A percentile compares a stretch with the other conserved stretches of the same genome.
These are phyloP conservation scores for Flaveria floridana DNA, from an alignment of 140 eudicot species.

Conservation along the genomic window DNA sequence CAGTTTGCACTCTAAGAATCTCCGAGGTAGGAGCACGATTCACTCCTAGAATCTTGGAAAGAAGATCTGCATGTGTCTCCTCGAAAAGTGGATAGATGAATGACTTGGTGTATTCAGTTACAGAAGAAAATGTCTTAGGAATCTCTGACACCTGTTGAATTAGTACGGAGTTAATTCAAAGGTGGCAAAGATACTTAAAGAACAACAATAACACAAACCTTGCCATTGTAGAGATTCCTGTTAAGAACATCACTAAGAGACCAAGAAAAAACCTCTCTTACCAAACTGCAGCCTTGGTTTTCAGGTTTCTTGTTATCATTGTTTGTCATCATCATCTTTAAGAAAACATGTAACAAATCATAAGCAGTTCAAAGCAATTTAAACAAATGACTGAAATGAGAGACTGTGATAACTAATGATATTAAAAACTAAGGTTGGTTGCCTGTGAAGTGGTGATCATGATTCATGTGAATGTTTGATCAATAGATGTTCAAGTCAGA, in stretches of 20 bases:
- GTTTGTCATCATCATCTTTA: slow-evolving; percentile 1
- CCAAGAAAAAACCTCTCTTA: slow-evolving; percentile 36
- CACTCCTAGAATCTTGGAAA: slow-evolving; percentile 30
- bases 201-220: slow-evolving; percentile 23
- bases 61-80: slow-evolving; percentile 41
- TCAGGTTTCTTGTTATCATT: slow-evolving; percentile 11
- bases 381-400: too few species aligned
- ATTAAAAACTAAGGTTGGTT: too few species aligned
- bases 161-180: not conserved
- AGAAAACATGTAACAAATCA: not conserved
- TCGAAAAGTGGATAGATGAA: slow-evolving; percentile 35
- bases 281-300: slow-evolving; percentile 15
- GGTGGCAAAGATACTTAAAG: not conserved
- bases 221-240: slow-evolving; percentile 28
- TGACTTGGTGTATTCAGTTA: slow-evolving; percentile 23
- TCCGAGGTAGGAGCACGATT: slow-evolving; percentile 26
- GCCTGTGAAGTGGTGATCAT: too few species aligned
- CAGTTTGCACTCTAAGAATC: slow-evolving; percentile 7
- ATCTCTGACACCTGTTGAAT: slow-evolving; percentile 33
- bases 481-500: not conserved
- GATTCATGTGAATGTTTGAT: not conserved
- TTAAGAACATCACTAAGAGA: slow-evolving; percentile 31
- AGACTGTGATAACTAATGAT: too few species aligned
- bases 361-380: not conserved
- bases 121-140: slow-evolving; percentile 36